A percentile compares a stretch with the other conserved stretches of the same genome.
Conservation (phyloP, 2,329 filamentous ascomycete genomes). For the Phialocephala subalpina region DNA sequence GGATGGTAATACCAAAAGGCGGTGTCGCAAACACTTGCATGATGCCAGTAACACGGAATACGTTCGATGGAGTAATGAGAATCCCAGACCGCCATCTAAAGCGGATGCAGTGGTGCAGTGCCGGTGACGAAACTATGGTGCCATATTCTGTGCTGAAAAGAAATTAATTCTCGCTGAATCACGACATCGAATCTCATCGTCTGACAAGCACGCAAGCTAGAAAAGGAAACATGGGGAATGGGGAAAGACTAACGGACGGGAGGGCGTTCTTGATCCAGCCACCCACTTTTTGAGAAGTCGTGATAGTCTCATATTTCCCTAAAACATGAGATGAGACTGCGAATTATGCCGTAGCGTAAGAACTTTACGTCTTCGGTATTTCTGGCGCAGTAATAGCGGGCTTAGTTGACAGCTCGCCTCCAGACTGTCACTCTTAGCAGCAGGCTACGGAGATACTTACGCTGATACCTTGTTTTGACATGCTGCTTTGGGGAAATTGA, state of each 20-base stretch:
- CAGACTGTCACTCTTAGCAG: background rate
- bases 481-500: too few species aligned
- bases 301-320: background rate
- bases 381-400: background rate
- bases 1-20: background rate
- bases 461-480: background rate
- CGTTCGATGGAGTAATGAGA: background rate
- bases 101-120: background rate
- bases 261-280: too few species aligned
- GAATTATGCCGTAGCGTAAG: background rate
- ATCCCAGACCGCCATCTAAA: slow-evolving; percentile 5
- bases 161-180: background rate
- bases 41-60: background rate
- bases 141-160: background rate
- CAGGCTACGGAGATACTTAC: background rate
- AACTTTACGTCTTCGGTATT: background rate
- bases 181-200: background rate
- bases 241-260: background rate
- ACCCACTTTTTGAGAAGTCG: background rate
- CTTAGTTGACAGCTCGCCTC: background rate
- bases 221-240: background rate
- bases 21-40: background rate
- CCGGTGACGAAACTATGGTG: background rate
- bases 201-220: background rate
- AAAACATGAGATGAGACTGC: too few species aligned